These are phyloP conservation scores for Backusella australiensis DNA, from an alignment of 192 early-diverging fungal genomes.

Conservation along the genomic window DNA sequence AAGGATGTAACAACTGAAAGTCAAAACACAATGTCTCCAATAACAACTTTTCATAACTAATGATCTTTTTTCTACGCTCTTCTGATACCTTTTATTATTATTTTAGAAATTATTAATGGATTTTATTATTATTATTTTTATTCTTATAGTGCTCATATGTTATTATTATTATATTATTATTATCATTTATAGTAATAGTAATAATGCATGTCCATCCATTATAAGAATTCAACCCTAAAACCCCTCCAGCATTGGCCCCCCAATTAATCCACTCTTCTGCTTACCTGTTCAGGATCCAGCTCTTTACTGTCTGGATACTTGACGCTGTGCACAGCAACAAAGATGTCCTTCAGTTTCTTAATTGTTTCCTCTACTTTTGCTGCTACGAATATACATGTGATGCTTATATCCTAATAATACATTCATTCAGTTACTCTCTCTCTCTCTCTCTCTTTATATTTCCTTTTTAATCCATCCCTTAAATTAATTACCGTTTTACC, in stretches of 20 bases:
- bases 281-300: slow-evolving; percentile 54
- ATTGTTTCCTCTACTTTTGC: slow-evolving; percentile 87
- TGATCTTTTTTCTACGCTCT: slow-evolving; percentile 60
- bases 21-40: slow-evolving; percentile 80
- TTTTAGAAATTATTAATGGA: neutral
- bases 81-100: slow-evolving; percentile 53
- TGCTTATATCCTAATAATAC: slow-evolving; percentile 48
- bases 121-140: neutral
- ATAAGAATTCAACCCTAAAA: neutral
- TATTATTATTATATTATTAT: neutral
- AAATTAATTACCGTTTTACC: slow-evolving; percentile 26
- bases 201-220: neutral
- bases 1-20: slow-evolving; percentile 75
- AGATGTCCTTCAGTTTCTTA: slow-evolving; percentile 80
- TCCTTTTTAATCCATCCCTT: neutral
- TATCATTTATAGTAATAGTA: neutral
- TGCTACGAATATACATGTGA: slow-evolving; percentile 75
- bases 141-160: slow-evolving; percentile 7
- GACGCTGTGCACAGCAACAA: slow-evolving; percentile 58
- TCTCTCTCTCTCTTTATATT: neutral
- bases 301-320: slow-evolving; percentile 49
- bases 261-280: neutral
- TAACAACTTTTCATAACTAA: slow-evolving; percentile 69
- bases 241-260: neutral
- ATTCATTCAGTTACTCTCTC: neutral